Evolutionary conservation across 1,139 yeast species (phyloP).

Genomic region (Candida sp.): DNA sequence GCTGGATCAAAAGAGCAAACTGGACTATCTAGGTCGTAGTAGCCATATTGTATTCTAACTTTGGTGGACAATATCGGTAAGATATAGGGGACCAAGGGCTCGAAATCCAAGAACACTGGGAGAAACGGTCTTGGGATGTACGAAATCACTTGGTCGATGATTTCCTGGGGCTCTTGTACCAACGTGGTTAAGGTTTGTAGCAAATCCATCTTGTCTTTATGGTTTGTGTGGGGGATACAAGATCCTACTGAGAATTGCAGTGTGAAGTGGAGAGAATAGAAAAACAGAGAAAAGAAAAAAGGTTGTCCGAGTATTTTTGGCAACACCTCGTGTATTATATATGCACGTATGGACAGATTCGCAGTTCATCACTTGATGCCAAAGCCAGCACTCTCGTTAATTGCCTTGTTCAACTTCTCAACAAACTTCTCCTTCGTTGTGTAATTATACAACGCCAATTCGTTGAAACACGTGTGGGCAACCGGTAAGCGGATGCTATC

Average conservation of each 20-base stretch:
- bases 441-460: constrained; percentile 78
- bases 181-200: not conserved
- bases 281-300: not conserved
- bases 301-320: not conserved
- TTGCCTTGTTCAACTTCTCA: constrained; percentile 64
- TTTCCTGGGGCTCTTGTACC: not conserved
- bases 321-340: not conserved
- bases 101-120: not conserved
- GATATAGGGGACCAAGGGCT: not conserved
- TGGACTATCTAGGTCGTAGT: not conserved
- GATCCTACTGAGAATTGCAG: too few species aligned
- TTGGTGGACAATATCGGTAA: not conserved
- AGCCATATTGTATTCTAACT: not conserved
- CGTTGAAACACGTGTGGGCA: constrained; percentile 96
- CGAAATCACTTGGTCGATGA: not conserved
- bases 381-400: constrained; percentile 84
- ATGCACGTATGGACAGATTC: not conserved
- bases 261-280: too few species aligned
- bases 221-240: not conserved
- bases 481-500: constrained; percentile 67
- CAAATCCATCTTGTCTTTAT: not conserved
- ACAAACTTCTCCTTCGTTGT: constrained; percentile 52
- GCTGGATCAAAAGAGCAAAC: not conserved
- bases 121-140: not conserved
- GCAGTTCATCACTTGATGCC: constrained; percentile 57